These are phyloP conservation scores for Luvunga scandens DNA, from an alignment of 345 rosid genomes.

Conservation along the genomic window DNA sequence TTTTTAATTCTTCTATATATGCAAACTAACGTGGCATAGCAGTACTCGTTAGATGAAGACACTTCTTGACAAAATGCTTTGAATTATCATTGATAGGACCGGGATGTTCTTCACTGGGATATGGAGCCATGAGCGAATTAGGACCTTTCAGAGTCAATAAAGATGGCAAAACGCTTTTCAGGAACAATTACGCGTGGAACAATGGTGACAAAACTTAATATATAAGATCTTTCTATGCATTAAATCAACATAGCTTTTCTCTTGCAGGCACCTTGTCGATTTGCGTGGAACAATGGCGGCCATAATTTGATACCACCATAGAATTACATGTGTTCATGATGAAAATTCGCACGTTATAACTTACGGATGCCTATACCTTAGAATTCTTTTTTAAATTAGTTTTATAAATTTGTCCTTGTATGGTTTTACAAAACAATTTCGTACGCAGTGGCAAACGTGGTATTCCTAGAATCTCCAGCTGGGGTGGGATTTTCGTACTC, in stretches of 20 bases:
- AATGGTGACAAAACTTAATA: conserved; percentile 15
- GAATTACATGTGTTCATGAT: too few relatives aligned
- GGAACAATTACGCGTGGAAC: conserved; percentile 36
- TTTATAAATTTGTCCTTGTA: too few relatives aligned
- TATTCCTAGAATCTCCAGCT: conserved; percentile 42
- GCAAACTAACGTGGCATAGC: too few relatives aligned
- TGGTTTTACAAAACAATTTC: too few relatives aligned
- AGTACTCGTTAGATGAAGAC: background rate
- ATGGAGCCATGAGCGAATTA: conserved; percentile 42
- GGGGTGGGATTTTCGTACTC: conserved; percentile 47
- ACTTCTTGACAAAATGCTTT: background rate
- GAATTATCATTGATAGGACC: conserved; percentile 27
- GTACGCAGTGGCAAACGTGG: conserved; percentile 34
- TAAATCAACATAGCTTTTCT: too few relatives aligned
- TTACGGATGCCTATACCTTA: too few relatives aligned
- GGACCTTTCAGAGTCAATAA: conserved; percentile 37
- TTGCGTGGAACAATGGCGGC: too few relatives aligned
- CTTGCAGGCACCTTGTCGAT: too few relatives aligned
- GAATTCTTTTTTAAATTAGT: too few relatives aligned
- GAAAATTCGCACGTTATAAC: too few relatives aligned
- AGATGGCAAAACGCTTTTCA: conserved; percentile 33
- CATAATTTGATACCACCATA: too few relatives aligned
- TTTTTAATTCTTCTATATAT: background rate
- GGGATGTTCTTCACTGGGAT: conserved; percentile 46
- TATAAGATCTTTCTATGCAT: too few relatives aligned